phyloP scores from a whole-genome alignment of 495 filamentous ascomycete genomes.

The Hyphodiscus hymeniophilus region DNA sequence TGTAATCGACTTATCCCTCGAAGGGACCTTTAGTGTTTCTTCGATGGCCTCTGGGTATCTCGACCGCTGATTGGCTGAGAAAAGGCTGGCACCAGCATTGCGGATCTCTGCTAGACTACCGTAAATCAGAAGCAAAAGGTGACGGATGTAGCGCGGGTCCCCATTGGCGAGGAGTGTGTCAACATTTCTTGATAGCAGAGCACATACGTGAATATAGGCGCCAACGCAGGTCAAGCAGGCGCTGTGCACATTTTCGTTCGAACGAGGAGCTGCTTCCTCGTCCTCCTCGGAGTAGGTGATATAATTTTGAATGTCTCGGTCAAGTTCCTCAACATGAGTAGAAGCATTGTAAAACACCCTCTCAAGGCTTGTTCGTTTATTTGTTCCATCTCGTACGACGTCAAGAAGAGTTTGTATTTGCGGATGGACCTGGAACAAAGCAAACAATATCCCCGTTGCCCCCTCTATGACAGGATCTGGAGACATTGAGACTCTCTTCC shows the following conservation, averaged over 20 bases:
- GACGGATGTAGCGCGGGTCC: slow-evolving; percentile 73
- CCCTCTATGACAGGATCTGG: slow-evolving; percentile 64
- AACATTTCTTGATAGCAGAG: slow-evolving; percentile 60
- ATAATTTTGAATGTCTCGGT: slow-evolving; percentile 61
- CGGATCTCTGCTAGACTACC: slow-evolving; percentile 72
- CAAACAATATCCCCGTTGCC: slow-evolving; percentile 81
- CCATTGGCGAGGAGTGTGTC: slow-evolving; percentile 63
- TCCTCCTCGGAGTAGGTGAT: slow-evolving; percentile 45
- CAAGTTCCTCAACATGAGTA: slow-evolving; percentile 64
- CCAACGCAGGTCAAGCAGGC: slow-evolving; percentile 63
- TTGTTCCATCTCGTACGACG: slow-evolving; percentile 58
- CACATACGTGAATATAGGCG: slow-evolving; percentile 67
- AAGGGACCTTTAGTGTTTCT: slow-evolving; percentile 32
- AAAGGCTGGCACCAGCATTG: slow-evolving; percentile 15
- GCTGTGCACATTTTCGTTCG: slow-evolving; percentile 57
- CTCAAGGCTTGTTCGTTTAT: slow-evolving; percentile 64
- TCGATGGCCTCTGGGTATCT: slow-evolving; percentile 5
- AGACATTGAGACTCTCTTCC: slow-evolving; percentile 53
- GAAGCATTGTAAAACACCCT: slow-evolving; percentile 72
- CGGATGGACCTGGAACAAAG: slow-evolving; percentile 72
- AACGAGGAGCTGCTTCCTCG: slow-evolving; percentile 38
- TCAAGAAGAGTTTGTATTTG: slow-evolving; percentile 65
- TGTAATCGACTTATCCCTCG: slow-evolving; percentile 47
- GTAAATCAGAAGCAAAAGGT: slow-evolving; percentile 70
- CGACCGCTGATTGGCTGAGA: background rate